Base-by-base conservation (phyloP, 257 asterid species). In the Perilla frutescens region DNA sequence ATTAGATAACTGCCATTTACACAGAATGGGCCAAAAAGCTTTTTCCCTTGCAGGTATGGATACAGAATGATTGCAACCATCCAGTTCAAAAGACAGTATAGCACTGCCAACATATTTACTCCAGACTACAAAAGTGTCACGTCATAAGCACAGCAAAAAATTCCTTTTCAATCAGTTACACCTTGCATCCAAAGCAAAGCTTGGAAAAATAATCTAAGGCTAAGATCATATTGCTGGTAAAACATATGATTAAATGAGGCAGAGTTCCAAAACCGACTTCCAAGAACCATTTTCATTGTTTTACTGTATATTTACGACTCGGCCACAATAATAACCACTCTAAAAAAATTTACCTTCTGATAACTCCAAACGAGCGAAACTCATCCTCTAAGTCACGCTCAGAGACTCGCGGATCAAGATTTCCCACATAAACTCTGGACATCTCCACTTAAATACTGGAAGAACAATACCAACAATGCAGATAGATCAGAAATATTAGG, bases 381-480 rank as follows among this genome's bases (percentile, higher is more conserved):
- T 87, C 98, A 77, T 92, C 98, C 77, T 92, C 98, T 8, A 92
- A 96, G n/a, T 90, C 98, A 7, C 96, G 89, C 75, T 92, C 98
- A 47, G 90, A 81, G 66, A 90, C 98, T 15, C 96, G 87, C 13
- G 96, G 94, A 80, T 92, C 96, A 84, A 92, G 72, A 77, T 90
- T 92, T 15, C 98, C 96, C 44, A 92, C 82, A 32, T 90, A 92
- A 13, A 92, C 96, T 58, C 96, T 76, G 4, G 96, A 84, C 94
- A 91, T 91, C 84, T 85, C 82, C 80, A 78, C 68, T 62, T 76
- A 48, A 62, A 49, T 48, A 44, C 71, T 64, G 41, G 32, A 29
- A 45, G 20, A 68, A 62, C 14, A 29, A 40, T 5, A 66, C 67
- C 69, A 60, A 29, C 11, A 58, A 48, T 47, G 59, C 2, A 76